A percentile compares a stretch with the other conserved stretches of the same genome.
Evolutionary conservation across 2,329 filamentous ascomycete species (phyloP).

Genomic region (Paraphoma chrysanthemicola): DNA sequence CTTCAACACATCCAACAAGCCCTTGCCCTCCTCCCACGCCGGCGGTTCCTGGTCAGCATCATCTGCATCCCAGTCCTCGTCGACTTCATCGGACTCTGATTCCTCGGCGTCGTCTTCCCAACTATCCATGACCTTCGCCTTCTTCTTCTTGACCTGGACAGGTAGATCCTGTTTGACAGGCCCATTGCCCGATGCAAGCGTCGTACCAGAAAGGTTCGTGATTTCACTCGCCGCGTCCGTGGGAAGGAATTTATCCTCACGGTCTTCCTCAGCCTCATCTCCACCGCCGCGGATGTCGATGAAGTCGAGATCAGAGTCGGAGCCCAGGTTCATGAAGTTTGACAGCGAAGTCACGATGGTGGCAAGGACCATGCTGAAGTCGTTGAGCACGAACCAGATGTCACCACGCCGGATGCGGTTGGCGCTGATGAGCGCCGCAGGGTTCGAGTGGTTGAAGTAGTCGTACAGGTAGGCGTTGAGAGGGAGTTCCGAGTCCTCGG

Average conservation of each 20-base stretch:
- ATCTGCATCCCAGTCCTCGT: conserved; percentile 38
- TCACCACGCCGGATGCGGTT: conserved; percentile 73
- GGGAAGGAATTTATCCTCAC: conserved; percentile 48
- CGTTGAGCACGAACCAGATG: conserved; percentile 76
- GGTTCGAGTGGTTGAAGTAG: conserved; percentile 77
- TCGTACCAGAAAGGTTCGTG: conserved; percentile 10
- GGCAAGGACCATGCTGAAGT: conserved; percentile 69
- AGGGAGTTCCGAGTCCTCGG: conserved; percentile 60
- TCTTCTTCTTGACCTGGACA: conserved; percentile 48
- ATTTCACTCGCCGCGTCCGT: conserved; percentile 29
- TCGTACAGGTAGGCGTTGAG: conserved; percentile 76
- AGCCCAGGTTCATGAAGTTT: conserved; percentile 61
- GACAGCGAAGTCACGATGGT: conserved; percentile 73
- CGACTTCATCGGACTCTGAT: conserved; percentile 49
- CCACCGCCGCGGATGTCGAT: conserved; percentile 60
- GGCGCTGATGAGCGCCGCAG: conserved; percentile 64
- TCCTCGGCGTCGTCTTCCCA: conserved; percentile 50
- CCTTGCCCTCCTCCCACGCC: conserved; percentile 55
- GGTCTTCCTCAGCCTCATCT: conserved; percentile 57
- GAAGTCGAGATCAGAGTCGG: conserved; percentile 56
- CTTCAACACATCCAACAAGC: conserved; percentile 63
- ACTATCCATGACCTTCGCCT: conserved; percentile 46
- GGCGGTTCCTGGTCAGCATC: conserved; percentile 30
- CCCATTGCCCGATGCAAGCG: conserved; percentile 20
- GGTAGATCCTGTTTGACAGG: conserved; percentile 39